A percentile compares a stretch with the other conserved stretches of the same genome.
These are phyloP conservation scores for Ophiobolus disseminans DNA, from an alignment of 2,329 filamentous ascomycete species.

Conservation along the genomic window DNA sequence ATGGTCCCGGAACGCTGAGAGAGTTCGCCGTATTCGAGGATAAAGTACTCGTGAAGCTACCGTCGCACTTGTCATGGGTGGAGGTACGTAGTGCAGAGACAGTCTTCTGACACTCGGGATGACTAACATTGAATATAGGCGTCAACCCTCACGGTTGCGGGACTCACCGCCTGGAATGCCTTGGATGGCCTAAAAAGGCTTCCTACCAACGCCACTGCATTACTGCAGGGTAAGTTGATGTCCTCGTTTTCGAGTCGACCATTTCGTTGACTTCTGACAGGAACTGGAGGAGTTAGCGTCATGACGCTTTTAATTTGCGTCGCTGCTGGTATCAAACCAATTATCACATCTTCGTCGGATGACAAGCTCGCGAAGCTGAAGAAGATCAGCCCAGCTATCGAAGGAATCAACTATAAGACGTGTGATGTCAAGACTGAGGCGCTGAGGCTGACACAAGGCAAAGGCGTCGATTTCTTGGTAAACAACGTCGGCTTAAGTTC, in stretches of 20 bases:
- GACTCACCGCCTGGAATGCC: constrained; percentile 33
- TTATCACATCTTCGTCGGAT: constrained; percentile 66
- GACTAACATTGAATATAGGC: constrained; percentile 10
- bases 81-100: constrained; percentile 34
- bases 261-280: constrained; percentile 14
- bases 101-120: too few relatives aligned
- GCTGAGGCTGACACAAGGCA: constrained; percentile 51
- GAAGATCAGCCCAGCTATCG: constrained; percentile 19
- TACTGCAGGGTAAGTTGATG: constrained; percentile 26
- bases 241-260: too few relatives aligned
- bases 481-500: constrained; percentile 43
- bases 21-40: constrained; percentile 37
- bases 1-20: constrained; percentile 25
- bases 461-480: constrained; percentile 56
- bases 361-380: constrained; percentile 61
- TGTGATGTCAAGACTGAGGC: constrained; percentile 63
- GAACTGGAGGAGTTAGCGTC: constrained; percentile 53
- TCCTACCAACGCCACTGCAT: constrained; percentile 14
- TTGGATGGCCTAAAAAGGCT: constrained; percentile 22
- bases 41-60: constrained; percentile 31
- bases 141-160: constrained; percentile 31
- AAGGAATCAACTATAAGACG: constrained; percentile 65
- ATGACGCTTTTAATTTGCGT: constrained; percentile 37
- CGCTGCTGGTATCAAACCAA: constrained; percentile 48
- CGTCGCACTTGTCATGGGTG: constrained; percentile 32